A percentile compares a stretch with the other conserved stretches of the same genome.
Evolutionary conservation across 225 moss, liverwort and hornwort genomes (phyloP).

Genomic region (Thuidium tamariscinum): DNA sequence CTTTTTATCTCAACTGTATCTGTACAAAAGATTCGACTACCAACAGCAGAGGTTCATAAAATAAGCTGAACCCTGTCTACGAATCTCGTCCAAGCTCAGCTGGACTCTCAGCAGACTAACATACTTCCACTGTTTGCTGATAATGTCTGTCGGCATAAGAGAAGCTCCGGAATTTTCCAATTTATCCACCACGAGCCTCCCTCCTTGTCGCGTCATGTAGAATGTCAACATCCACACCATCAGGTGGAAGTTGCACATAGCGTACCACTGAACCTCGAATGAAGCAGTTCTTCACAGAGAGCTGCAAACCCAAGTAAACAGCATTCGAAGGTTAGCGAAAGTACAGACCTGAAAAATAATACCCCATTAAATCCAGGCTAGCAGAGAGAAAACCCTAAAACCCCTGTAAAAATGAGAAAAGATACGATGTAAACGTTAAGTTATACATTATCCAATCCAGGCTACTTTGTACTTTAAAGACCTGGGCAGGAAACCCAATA

Average conservation of each 20-base stretch:
- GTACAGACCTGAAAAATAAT: neutral
- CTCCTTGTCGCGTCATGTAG: conserved; percentile 92
- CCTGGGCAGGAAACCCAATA: neutral
- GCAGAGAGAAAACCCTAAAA: neutral
- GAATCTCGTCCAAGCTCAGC: neutral
- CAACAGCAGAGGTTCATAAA: conserved; percentile 2
- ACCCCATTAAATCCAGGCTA: neutral
- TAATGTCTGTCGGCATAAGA: neutral
- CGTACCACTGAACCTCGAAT: conserved; percentile 93
- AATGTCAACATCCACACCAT: conserved; percentile 95
- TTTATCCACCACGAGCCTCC: conserved; percentile 75
- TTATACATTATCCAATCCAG: neutral
- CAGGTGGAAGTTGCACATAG: conserved; percentile 92
- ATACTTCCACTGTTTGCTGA: neutral
- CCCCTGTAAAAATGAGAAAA: neutral
- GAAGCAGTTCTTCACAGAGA: conserved; percentile 96
- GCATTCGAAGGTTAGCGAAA: neutral
- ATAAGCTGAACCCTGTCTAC: neutral
- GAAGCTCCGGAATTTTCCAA: neutral
- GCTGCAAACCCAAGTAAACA: conserved; percentile 28
- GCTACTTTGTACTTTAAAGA: neutral
- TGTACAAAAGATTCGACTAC: conserved; percentile 14
- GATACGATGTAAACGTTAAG: neutral
- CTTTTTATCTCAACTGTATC: neutral
- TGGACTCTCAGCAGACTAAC: neutral